A percentile compares a stretch with the other conserved stretches of the same genome.
phyloP scores from a whole-genome alignment of 257 asterid genomes.

The Penstemon davidsonii region DNA sequence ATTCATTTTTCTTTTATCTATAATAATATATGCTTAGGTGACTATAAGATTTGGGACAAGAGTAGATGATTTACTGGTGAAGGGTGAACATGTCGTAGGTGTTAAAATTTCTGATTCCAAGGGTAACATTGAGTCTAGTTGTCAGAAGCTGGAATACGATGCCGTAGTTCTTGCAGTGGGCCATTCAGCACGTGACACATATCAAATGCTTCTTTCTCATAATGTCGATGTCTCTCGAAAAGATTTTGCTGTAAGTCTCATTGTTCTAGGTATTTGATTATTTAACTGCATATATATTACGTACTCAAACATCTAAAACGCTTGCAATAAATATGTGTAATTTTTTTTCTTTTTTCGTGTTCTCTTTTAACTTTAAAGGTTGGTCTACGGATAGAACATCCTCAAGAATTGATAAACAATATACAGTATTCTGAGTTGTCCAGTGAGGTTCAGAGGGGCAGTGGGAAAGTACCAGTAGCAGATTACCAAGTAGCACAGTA shows the following conservation, averaged over 20 bases:
- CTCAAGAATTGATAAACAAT: conserved; percentile 79
- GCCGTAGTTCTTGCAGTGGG: conserved; percentile 96
- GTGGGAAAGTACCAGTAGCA: conserved; percentile 95
- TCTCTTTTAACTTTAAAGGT: conserved; percentile 48
- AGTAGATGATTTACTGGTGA: conserved; percentile 82
- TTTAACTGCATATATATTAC: conserved; percentile 9
- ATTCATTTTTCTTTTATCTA: conserved; percentile 21
- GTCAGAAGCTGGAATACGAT: conserved; percentile 61
- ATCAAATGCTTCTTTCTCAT: conserved; percentile 83
- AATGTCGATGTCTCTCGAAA: conserved; percentile 65
- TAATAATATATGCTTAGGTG: conserved; percentile 50
- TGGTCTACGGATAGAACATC: conserved; percentile 95
- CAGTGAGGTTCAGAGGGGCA: conserved; percentile 72
- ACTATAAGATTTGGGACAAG: conserved; percentile 77
- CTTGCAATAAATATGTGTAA: conserved; percentile 16
- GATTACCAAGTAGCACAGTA: conserved; percentile 88
- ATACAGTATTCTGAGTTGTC: conserved; percentile 92
- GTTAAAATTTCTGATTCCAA: conserved; percentile 70
- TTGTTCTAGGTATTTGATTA: conserved; percentile 22
- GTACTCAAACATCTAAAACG: conserved; percentile 6
- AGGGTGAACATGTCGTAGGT: conserved; percentile 61
- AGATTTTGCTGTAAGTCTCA: conserved; percentile 82
- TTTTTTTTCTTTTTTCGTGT: neutral
- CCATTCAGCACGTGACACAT: conserved; percentile 96
- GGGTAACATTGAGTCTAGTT: conserved; percentile 30